Evolutionary conservation across 2,329 filamentous ascomycete species (phyloP), one percentile per base, ranked within the genome.

Genomic region (Fusarium algeriense): DNA sequence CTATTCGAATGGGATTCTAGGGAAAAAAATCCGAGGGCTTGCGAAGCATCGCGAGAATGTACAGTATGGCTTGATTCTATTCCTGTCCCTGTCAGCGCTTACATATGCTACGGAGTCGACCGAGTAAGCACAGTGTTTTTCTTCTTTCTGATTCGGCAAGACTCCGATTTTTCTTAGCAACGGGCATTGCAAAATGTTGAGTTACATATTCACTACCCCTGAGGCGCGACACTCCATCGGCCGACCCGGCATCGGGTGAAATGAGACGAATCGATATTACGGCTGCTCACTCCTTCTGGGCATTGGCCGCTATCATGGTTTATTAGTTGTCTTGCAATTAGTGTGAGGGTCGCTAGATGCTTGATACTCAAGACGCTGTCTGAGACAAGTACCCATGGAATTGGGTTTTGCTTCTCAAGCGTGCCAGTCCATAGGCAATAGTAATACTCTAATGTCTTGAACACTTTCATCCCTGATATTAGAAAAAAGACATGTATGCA

Each of bases 41-140:
- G 54, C 19, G 19, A 59, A 55, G 40, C 28, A 48, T 44, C n/a
- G n/a, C 26, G 20, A 56, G 37, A 32, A 17, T 46, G 28, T 37
- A 23, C 23, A 23, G 23, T 23, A 59, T 69, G 64, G 50, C 55
- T 60, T 56, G 54, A 32, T 50, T 48, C 35, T 46, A 52, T 64
- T 63, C 41, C 45, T 60, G 60, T 64, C 48, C 38, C 58, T 37
- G 26, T 71, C 54, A 70, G 62, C 65, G 57, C 60, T 55, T 64
- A 43, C 45, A 57, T 50, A 57, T 32, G 50, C 37, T 52, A 64
- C 71, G 71, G 73, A 72, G 63, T 64, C 64, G 60, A 60, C 70
- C 73, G 58, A 73, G 62, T 71, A 60, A 69, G 70, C 64, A 73
- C 69, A 67, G 61, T 70, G 69, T 30, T 61, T 64, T 53, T 60